Evolutionary conservation across 176 grass and related monocot genomes (phyloP), one percentile per base, ranked within the genome.

Genomic region (Oryza glaberrima): DNA sequence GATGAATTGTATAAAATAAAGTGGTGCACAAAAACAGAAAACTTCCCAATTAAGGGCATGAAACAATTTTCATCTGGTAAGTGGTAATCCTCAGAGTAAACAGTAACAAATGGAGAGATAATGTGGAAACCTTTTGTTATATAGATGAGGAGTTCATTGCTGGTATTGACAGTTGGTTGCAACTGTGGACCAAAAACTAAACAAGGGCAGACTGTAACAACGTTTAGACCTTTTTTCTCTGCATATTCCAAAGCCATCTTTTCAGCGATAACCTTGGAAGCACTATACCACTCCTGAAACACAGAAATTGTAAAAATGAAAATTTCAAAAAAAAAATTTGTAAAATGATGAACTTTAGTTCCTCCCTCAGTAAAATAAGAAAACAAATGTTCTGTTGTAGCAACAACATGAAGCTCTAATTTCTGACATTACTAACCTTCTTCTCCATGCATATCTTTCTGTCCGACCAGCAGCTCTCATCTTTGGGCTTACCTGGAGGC

Each of bases 391-490:
- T 47, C 11, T 12, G 45, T 2, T 11, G 12, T 46, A 46, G 2
- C 11, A 47, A 47, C 45, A 3, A 8, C 7, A 8, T 47, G 11
- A 2, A 12, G 45, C 45, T 47, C 45, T 47, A 47, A 3, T 47
- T 47, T 12, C 47, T 69, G 52, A 20, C 20, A 69, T 51, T 28
- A 46, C 61, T 43, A 46, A 92, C 90, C 84, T 87, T 46, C 43
- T 26, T 77, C 17, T 72, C 16, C 30, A 10, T 67, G 80, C 87
- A 92, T 0, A 82, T 41, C 1, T 86, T 17, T 73, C 47, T 89
- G 56, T 89, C 76, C 16, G 91, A 87, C 91, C 87, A 89, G 20
- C 91, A 87, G 1, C 34, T 83, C 84, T 92, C 87, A 9, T 92
- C 84, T 47, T 73, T 83, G 19, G 22, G 19, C 36, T 11, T 84